Conservation (phyloP, 768 basidiomycete genomes). For the Panaeolus papilionaceus region DNA sequence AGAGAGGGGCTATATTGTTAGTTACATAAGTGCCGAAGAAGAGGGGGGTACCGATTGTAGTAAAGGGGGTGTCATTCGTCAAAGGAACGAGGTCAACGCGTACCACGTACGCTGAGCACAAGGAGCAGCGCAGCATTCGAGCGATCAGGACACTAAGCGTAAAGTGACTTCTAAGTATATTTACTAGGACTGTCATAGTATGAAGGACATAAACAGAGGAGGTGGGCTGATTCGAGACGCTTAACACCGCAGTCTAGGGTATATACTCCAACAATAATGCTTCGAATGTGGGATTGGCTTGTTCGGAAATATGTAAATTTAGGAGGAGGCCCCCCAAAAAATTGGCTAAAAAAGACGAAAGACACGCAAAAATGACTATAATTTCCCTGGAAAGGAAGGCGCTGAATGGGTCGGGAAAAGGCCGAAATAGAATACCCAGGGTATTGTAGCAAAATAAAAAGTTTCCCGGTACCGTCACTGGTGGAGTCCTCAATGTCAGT, state of each 20-base stretch:
- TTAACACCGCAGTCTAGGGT: slow-evolving; percentile 8
- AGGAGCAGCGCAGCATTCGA: background rate
- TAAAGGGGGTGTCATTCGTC: background rate
- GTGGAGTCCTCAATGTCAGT: background rate
- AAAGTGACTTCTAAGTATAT: background rate
- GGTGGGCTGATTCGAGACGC: background rate
- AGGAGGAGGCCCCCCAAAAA: background rate
- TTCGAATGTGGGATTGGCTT: slow-evolving; percentile 4
- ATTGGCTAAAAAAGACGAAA: background rate
- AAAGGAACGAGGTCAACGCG: slow-evolving; percentile 11
- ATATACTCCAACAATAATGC: background rate
- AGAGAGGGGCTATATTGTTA: slow-evolving; percentile 1
- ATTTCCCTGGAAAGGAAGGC: background rate
- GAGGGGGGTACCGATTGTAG: background rate
- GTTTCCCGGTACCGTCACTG: background rate
- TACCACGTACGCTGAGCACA: background rate
- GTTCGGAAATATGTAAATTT: background rate
- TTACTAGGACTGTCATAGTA: background rate
- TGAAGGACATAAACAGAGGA: background rate
- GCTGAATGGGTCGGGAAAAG: background rate
- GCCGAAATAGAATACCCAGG: background rate
- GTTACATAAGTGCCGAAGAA: background rate
- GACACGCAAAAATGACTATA: background rate
- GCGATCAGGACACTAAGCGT: background rate
- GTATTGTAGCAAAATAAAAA: background rate